Base-by-base conservation (phyloP, 2,329 filamentous ascomycete genomes). In the Alternaria gaisen region DNA sequence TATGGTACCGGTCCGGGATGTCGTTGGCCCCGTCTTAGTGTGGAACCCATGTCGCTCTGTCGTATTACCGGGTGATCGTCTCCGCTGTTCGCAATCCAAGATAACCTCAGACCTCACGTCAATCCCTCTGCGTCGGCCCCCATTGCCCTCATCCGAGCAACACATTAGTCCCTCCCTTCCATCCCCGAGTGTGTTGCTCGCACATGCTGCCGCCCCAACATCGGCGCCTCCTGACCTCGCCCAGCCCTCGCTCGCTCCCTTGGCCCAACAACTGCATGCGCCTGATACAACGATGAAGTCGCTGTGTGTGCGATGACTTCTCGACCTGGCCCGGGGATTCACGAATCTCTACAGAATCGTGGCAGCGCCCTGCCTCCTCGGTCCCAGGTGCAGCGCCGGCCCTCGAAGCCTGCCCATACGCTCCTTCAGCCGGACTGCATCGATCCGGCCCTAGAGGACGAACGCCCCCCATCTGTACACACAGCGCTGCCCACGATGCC, bases 241-340 rank as follows among this genome's bases (percentile, higher is more conserved):
- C 62, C 63, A 59, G 63, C 69, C 65, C 61, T 51, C 53, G 62
- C 44, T 36, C 52, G 51, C 61, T 54, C 64, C 66, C 63, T 63
- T 60, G 58, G 50, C 55, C 60, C 62, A 67, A 58, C 62, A 64
- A 63, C 67, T 67, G 67, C 58, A 65, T 68, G 68, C 69, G 66
- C 72, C 71, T 65, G 68, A 65, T 63, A 57, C 75, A 72, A 78
- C 72, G 71, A 80, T 78, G 78, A 73, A 72, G 75, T 70, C 72
- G 74, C 74, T 69, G 68, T 73, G 68, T 65, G 73, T 80, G 78
- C 77, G 69, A 80, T 80, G 79, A 80, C 72, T 78, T 79, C 79
- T 73, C 77, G 78, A 77, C 76, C 77, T 79, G 75, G 73, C 70
- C 73, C 71, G 73, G 77, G 77, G 71, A 74, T 75, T 65, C 76